Base-by-base conservation (phyloP, 1,284 basidiomycete species). In the Ceratobasidium papillatum region DNA sequence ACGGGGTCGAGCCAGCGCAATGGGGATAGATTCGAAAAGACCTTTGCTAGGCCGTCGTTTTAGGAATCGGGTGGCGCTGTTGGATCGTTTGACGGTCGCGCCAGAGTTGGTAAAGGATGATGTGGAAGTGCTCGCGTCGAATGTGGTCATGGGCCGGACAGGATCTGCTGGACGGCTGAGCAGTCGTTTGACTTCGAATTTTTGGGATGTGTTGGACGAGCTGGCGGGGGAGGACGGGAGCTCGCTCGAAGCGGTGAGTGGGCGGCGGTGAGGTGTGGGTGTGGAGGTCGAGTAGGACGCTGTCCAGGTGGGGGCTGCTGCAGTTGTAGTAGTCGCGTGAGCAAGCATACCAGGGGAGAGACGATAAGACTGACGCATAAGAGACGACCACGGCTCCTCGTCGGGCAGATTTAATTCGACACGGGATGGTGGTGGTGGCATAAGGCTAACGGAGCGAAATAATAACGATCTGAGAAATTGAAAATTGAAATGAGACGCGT, bases 161-260 rank as follows among this genome's bases (percentile, higher is more conserved):
- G 32, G 41, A 45, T 69, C 66, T 14, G 75, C 75, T 17, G 75
- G 75, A 4, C 69, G 68, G 34, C 36, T 36, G 19, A 75, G 58
- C 45, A 75, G 68, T 7, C 75, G 68, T 25, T 75, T 75, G 36
- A 75, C 61, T 38, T 75, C 68, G 62, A 72, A 73, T 59, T 75
- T 75, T 66, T 74, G 72, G 36, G 72, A 74, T 25, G 68, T 43
- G 17, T 27, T 72, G 27, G n/a, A n/a, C n/a, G 69, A 72, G 45
- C 69, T 72, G 25, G 69, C 41, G 27, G 69, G 56, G 25, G 69
- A 62, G 1, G 56, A 51, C 19, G 69, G 58, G 27, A 38, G 5
- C 27, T 61, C 69, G 56, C 19, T 32, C 3, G 63, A 27, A 8
- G 58, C 32, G n/a, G 58, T 30, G 43, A 51, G 43, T n/a, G 45